These are phyloP conservation scores for Porphyridium purpureum DNA, from an alignment of 23 red algal species.

Conservation along the genomic window DNA sequence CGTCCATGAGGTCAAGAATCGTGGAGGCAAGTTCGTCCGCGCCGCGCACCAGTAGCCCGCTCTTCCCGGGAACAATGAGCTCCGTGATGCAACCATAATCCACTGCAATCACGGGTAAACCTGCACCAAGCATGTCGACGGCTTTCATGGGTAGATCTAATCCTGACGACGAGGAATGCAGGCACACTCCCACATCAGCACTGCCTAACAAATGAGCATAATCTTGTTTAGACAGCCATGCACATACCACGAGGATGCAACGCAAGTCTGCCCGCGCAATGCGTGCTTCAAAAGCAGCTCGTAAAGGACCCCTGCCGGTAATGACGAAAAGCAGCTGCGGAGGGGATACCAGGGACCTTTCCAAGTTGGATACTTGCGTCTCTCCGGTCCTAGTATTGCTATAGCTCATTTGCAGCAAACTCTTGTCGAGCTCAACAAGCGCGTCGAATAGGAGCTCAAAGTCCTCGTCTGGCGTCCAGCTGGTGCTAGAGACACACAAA, in stretches of 20 bases:
- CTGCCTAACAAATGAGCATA: conserved; percentile 30
- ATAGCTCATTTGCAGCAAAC: too few species aligned
- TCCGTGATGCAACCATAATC: conserved; percentile 43
- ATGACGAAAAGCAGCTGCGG: conserved; percentile 17
- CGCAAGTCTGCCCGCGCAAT: not conserved
- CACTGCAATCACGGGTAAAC: conserved; percentile 57
- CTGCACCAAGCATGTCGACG: conserved; percentile 71
- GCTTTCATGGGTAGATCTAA: conserved; percentile 97
- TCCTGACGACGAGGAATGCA: conserved; percentile 68
- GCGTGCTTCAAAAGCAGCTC: conserved; percentile 12
- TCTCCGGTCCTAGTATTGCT: too few species aligned
- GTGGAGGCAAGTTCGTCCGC: conserved; percentile 6
- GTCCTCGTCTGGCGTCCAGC: conserved; percentile 95
- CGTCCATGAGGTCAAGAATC: conserved; percentile 3
- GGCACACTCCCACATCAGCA: conserved; percentile 68
- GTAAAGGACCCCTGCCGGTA: conserved; percentile 79
- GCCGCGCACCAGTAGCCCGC: conserved; percentile 28
- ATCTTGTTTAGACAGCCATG: conserved; percentile 32
- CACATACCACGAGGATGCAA: conserved; percentile 14
- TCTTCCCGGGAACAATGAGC: conserved; percentile 22
- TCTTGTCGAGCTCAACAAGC: conserved; percentile 20
- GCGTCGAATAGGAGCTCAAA: conserved; percentile 43
- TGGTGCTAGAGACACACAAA: conserved; percentile 47
- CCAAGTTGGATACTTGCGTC: not conserved
- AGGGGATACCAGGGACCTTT: not conserved